phyloP scores from a whole-genome alignment of 768 basidiomycete species.

The Boletus barrowsii region DNA sequence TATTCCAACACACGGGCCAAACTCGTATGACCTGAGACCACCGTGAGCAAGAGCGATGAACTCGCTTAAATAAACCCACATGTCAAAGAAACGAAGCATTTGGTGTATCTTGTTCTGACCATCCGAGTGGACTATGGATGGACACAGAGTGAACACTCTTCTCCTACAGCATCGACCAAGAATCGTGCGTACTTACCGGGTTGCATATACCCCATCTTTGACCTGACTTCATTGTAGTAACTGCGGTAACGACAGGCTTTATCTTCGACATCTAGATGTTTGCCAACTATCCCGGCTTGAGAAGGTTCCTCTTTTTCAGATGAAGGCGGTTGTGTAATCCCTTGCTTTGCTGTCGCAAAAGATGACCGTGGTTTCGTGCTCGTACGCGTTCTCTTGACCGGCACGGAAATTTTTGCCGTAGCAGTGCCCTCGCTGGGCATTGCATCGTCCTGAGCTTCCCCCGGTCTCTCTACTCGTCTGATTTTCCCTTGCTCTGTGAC shows the following conservation, averaged over 20 bases:
- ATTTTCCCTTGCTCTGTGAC: constrained; percentile 7
- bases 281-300: constrained; percentile 14
- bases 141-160: background rate
- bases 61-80: constrained; percentile 40
- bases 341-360: constrained; percentile 3
- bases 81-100: constrained; percentile 77
- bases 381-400: constrained; percentile 26
- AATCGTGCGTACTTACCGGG: constrained; percentile 50
- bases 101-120: constrained; percentile 62
- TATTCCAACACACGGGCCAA: constrained; percentile 76
- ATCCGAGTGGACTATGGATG: constrained; percentile 57
- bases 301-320: constrained; percentile 3
- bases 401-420: constrained; percentile 7
- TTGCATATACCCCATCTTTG: constrained; percentile 52
- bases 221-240: constrained; percentile 43
- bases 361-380: constrained; percentile 16
- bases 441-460: background rate
- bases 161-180: background rate
- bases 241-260: constrained; percentile 53
- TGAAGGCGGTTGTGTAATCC: background rate
- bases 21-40: constrained; percentile 63
- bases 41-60: constrained; percentile 1
- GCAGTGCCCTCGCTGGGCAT: background rate
- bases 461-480: background rate
- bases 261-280: constrained; percentile 40